Evolutionary conservation across 1,284 basidiomycete species (phyloP).

Genomic region (Heliocybe sulcata): DNA sequence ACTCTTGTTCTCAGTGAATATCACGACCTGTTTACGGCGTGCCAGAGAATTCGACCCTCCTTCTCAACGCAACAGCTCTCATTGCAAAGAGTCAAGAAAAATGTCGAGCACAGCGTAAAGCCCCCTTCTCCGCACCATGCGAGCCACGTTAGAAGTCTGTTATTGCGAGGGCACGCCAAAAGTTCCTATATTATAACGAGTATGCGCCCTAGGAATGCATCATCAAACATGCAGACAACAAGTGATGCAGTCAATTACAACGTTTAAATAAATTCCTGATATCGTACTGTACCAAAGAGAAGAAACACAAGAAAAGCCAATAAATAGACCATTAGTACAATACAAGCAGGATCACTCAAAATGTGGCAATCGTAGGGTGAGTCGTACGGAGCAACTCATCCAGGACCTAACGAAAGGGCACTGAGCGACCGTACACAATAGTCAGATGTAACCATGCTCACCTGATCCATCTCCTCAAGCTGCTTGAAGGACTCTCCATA

Average conservation of each 20-base stretch:
- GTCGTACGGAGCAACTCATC: background rate
- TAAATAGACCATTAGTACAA: background rate
- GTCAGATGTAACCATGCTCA: constrained; percentile 25
- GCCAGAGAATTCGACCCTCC: no score
- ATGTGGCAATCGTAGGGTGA: background rate
- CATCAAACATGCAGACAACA: no score
- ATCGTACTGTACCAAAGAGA: background rate
- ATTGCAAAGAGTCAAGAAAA: no score
- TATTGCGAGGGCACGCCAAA: no score
- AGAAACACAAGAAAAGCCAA: background rate
- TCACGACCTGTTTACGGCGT: no score
- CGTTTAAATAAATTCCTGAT: background rate
- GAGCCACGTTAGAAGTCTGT: no score
- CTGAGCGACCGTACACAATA: background rate
- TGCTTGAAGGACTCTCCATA: constrained; percentile 67
- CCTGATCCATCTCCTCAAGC: constrained; percentile 76
- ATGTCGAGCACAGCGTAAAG: no score
- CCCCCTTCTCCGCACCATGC: no score
- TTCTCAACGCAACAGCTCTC: no score
- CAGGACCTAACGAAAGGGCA: background rate
- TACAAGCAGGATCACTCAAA: background rate
- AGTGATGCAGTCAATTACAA: background rate
- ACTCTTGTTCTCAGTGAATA: no score
- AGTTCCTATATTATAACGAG: no score
- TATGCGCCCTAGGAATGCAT: no score